Evolutionary conservation across 495 filamentous ascomycete genomes (phyloP), one percentile per base, ranked within the genome.

Genomic region (Cairneyella variabilis): DNA sequence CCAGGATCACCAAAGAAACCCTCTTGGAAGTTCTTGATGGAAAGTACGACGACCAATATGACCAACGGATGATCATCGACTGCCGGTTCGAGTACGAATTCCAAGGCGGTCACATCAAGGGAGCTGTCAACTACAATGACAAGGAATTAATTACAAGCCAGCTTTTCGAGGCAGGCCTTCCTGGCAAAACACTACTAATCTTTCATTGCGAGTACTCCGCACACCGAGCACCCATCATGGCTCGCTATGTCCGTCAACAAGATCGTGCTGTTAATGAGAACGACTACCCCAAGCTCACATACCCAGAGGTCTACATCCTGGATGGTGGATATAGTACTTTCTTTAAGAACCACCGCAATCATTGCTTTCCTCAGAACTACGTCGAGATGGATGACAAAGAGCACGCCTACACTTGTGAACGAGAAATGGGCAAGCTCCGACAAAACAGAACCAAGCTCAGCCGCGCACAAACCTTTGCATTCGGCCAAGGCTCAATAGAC

Each of bases 11-110:
- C 21, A 82, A 84, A 56, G 70, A 76, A 21, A 95, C 89, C 16
- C 77, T 97, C 64, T 71, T 95, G 44, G 79, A 88, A 11, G 78
- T 99, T n/a, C 74, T 97, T 42, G 87, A 96, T 68, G 89, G 89
- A 32, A 86, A 88, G 60, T 97, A 84, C 66, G 80, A 82, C 52
- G 75, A 82, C 14, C 60, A 78, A 1, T 97, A 84, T 62, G 83
- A 88, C 46, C 78, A 89, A 54, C 83, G 86, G 56, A 77, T 93
- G 66, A 74, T 99, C 58, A 83, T 99, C 47, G 95, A 99, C 63
- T 99, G 95, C 65, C 88, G 93, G 10, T 99, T 99, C 66, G 95
- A 97, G 69, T 99, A 97, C 67, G 95, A 99, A 70, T 99, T 91
- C 67, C 85, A 95, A 26, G 95, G 95, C 39, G 95, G 95, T 16